Conservation (phyloP, 345 rosid species). For the Schrenkiella parvula region DNA sequence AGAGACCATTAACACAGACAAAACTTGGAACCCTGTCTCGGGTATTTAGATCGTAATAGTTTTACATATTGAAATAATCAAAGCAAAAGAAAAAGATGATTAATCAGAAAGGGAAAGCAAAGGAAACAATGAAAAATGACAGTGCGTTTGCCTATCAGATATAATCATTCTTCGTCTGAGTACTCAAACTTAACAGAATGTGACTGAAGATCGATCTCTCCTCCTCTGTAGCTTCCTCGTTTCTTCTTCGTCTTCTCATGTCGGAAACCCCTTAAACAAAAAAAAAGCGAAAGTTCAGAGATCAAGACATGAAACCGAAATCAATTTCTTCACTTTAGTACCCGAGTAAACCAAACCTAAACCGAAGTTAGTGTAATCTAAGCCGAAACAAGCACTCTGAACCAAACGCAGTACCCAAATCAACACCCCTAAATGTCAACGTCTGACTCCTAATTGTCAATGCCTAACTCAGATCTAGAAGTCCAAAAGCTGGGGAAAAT, state of each 20-base stretch:
- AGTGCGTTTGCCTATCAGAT: neutral
- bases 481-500: too few species aligned
- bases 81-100: neutral
- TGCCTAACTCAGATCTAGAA: neutral
- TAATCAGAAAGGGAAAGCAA: neutral
- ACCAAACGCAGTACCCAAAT: neutral
- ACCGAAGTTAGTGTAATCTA: neutral
- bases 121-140: neutral
- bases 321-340: neutral
- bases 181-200: slow-evolving; percentile 83
- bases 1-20: slow-evolving; percentile 9
- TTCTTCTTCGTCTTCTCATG: slow-evolving; percentile 99
- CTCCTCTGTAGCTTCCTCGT: slow-evolving; percentile 93
- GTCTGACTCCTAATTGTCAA: neutral
- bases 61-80: slow-evolving; percentile 5
- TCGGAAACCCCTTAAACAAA: slow-evolving; percentile 63
- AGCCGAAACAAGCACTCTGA: neutral
- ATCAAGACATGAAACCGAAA: neutral
- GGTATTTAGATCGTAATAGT: slow-evolving; percentile 1
- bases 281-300: neutral
- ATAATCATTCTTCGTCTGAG: slow-evolving; percentile 64
- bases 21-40: slow-evolving; percentile 15
- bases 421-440: neutral
- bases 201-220: slow-evolving; percentile 72
- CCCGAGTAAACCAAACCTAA: neutral